A percentile compares a stretch with the other conserved stretches of the same genome.
Evolutionary conservation across 192 early-diverging fungal species (phyloP).

Genomic region (Coemansia sp.): DNA sequence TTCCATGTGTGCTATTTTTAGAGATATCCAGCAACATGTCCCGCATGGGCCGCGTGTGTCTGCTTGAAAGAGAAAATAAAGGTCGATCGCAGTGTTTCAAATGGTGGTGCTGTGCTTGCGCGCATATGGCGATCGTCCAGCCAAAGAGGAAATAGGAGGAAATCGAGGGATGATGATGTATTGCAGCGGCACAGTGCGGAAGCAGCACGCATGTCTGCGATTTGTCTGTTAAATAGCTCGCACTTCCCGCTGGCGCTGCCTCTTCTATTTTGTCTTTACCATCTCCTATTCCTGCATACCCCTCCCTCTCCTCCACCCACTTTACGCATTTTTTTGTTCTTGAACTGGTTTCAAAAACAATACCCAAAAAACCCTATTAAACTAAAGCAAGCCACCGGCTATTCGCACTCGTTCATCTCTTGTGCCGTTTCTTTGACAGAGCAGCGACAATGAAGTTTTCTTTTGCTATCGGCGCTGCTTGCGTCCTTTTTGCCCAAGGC

Average conservation of each 20-base stretch:
- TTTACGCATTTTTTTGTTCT: neutral
- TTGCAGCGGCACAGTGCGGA: no score
- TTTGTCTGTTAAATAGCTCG: no score
- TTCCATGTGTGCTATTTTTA: neutral
- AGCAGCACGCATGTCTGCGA: no score
- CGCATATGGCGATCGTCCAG: neutral
- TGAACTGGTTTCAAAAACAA: constrained; percentile 1
- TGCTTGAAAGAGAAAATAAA: no score
- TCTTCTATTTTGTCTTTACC: neutral
- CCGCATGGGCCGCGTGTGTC: neutral
- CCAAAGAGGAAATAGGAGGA: neutral
- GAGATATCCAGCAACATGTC: neutral
- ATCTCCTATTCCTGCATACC: neutral
- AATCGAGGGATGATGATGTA: neutral
- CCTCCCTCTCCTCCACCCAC: neutral
- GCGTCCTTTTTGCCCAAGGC: constrained; percentile 13
- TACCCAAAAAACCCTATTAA: neutral
- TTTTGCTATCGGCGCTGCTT: neutral
- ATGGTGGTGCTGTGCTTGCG: neutral
- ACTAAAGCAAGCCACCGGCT: neutral
- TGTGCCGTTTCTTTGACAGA: neutral
- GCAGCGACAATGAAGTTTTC: constrained; percentile 24
- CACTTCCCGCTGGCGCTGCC: neutral
- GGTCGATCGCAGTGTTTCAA: neutral
- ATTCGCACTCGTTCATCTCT: neutral